Evolutionary conservation across 768 basidiomycete species (phyloP).

Genomic region (Rhodocollybia butyracea): DNA sequence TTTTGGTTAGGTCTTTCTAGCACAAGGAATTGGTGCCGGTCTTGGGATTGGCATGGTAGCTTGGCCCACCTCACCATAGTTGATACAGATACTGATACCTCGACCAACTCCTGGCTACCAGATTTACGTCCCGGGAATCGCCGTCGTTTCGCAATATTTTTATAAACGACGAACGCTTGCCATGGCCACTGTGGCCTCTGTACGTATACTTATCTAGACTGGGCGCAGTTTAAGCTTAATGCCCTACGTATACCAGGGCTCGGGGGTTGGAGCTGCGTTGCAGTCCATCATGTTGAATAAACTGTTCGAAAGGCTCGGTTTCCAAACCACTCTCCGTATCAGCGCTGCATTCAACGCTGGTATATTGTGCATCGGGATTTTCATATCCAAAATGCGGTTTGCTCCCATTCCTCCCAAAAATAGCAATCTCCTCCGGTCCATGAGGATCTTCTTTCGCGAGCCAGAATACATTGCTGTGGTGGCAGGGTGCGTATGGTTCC

Average conservation of each 20-base stretch:
- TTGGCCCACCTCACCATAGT: no score
- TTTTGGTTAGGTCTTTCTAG: conserved; percentile 8
- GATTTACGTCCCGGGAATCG: conserved; percentile 48
- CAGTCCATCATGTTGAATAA: conserved; percentile 61
- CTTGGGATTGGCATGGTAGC: conserved; percentile 49
- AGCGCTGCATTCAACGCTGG: conserved; percentile 4
- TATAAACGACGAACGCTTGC: conserved; percentile 33
- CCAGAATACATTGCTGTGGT: not conserved
- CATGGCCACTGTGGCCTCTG: conserved; percentile 38
- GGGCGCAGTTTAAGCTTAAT: not conserved
- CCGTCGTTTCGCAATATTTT: conserved; percentile 46
- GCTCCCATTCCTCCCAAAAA: not conserved
- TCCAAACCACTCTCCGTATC: conserved; percentile 17
- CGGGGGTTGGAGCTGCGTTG: conserved; percentile 28
- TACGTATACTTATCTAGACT: conserved; percentile 18
- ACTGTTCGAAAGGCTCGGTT: conserved; percentile 32
- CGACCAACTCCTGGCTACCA: no score
- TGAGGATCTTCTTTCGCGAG: conserved; percentile 1
- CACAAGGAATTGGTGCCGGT: conserved; percentile 46
- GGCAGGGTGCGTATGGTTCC: not conserved
- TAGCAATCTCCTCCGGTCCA: not conserved
- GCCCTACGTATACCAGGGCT: not conserved
- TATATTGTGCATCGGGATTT: not conserved
- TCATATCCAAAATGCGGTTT: not conserved
- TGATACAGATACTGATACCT: no score